phyloP scores from a whole-genome alignment of 2,329 filamentous ascomycete species.

The Ramichloridium luteum region DNA sequence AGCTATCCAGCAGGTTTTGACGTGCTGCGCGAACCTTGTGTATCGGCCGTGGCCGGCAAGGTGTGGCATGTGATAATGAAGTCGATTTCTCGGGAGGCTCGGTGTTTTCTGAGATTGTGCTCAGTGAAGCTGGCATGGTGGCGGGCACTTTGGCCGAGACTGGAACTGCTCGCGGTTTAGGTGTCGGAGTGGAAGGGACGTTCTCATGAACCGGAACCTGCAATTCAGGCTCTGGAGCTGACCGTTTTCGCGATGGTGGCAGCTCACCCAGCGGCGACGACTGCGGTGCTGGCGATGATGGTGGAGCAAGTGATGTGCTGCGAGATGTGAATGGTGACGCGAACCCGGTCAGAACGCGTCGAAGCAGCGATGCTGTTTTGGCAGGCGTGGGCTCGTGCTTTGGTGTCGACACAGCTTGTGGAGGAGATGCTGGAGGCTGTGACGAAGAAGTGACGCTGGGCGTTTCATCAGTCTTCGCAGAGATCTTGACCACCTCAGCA shows the following conservation, averaged over 20 bases:
- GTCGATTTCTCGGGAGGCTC: slow-evolving; percentile 10
- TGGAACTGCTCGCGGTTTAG: slow-evolving; percentile 2
- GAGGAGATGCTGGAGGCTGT: neutral
- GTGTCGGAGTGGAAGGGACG: slow-evolving; percentile 2
- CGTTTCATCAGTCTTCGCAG: too few species aligned
- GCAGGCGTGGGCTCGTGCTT: slow-evolving; percentile 1
- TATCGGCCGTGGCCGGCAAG: slow-evolving; percentile 1
- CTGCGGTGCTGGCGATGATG: slow-evolving; percentile 5
- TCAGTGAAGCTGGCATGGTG: slow-evolving; percentile 10
- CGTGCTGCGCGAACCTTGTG: slow-evolving; percentile 1
- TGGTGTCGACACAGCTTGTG: neutral
- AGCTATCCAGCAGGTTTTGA: slow-evolving; percentile 1
- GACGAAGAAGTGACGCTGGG: neutral
- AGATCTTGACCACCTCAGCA: too few species aligned
- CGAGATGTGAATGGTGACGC: slow-evolving; percentile 9
- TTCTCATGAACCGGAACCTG: slow-evolving; percentile 5
- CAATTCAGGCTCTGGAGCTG: slow-evolving; percentile 11
- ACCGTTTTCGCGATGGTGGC: slow-evolving; percentile 15
- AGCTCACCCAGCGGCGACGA: slow-evolving; percentile 8
- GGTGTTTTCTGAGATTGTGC: slow-evolving; percentile 16
- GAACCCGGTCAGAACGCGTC: slow-evolving; percentile 9
- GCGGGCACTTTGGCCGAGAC: slow-evolving; percentile 4
- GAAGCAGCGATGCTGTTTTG: slow-evolving; percentile 7
- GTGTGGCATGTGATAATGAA: slow-evolving; percentile 6
- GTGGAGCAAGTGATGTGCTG: slow-evolving; percentile 3